Base-by-base conservation (phyloP, 2,329 filamentous ascomycete genomes). In the Elsinoe perseae region DNA sequence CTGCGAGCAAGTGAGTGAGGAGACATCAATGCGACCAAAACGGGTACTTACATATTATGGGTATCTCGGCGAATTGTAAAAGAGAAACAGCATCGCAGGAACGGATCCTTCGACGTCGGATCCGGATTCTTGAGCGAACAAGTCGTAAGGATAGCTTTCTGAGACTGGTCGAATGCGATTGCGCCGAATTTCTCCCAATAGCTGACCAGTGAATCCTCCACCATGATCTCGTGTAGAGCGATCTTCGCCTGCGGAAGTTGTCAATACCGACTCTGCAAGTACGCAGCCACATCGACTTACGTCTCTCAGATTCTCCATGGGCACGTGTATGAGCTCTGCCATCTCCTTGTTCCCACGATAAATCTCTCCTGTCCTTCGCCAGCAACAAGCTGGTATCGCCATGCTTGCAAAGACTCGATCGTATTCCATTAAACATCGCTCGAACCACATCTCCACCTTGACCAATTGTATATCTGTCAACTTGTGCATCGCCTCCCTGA, bases 111-210 rank as follows among this genome's bases (percentile, higher is more conserved):
- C 2, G 85, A 83, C 59, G 80, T 80, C 52, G 66, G 64, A 56
- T 83, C 81, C 2, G 88, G 91, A 62, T 84, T 91, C 71, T 95
- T 95, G 60, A 98, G 74, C 9, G 88, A 86, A 69, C 93, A 98
- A 62, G 88, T 92, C 20, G 93, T 98, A 63, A 98, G 77, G 65
- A 98, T 89, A 20, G 92, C 95, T 69, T 98, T 95, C 68, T 97
- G 93, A 8, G 83, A 85, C 57, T 86, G 83, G 68, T 98, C 93
- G 71, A 98, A 98, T 8, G 93, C 95, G 64, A 98, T 97, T 4
- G 90, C 92, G 52, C 92, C 91, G 67, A 98, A 98, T 66, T 98
- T 95, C 72, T 98, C 93, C 93, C 93, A 98, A 67, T 98, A 98
- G 64, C 89, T 88, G 56, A 97, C 93, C 59, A 95, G 82, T 38